Evolutionary conservation across 345 rosid genomes (phyloP), one percentile per base, ranked within the genome.

Genomic region (Syzygium aromaticum): DNA sequence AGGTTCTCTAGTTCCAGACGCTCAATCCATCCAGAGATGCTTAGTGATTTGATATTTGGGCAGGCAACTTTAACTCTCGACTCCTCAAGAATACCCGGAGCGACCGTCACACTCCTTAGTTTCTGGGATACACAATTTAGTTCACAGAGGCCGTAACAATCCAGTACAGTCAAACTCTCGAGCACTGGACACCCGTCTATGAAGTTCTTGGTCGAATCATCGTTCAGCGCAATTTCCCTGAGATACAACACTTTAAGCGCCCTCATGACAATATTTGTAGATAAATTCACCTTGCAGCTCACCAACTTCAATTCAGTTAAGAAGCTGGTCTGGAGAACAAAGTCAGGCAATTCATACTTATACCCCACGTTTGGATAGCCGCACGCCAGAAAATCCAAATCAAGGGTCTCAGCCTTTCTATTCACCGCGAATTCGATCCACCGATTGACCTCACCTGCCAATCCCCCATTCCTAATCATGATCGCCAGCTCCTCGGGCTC

Each of bases 21-120:
- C 53, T 85, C 89, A 21, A 88, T 78, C 87, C 87, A 80, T 61
- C 89, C 89, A 28, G 89, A 88, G 87, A 88, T 80, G 78, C 73
- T 67, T 14, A 88, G 28, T 19, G 89, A 88, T 5, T 19, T 43
- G 53, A 88, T 38, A 11, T 78, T 85, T 27, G 89, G 89, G 56
- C 89, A 86, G 12, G 57, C 8, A 5, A 88, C 85, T 61, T 51
- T 51, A 54, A 88, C 33, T 51, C 33, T 28, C 5, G 22, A 56
- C 64, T 88, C 89, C n/a, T 86, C 87, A 54, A 77, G 54, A 77
- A 85, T 25, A 77, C 82, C 87, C 13, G 86, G 87, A 28, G 87
- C 64, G 7, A 86, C 52, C 2, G 49, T 40, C 61, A 87, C 43
- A 2, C 43, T 84, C 22, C 78, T 84, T 13, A 87, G 86, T 30